A percentile compares a stretch with the other conserved stretches of the same genome.
Conservation (phyloP, 2,329 filamentous ascomycete species). For the Fusarium sororula region DNA sequence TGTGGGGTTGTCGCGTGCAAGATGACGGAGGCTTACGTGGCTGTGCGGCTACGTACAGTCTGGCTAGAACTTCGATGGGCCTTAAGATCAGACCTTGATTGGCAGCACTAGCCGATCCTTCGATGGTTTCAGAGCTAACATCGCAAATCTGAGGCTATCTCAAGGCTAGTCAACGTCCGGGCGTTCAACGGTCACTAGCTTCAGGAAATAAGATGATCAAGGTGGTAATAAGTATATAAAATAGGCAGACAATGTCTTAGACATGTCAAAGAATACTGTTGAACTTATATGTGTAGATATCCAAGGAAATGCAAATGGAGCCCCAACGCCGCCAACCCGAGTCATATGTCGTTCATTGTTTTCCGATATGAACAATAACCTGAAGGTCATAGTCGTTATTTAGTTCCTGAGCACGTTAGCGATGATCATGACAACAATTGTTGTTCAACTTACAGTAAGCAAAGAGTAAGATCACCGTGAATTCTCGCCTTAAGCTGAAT, state of each 20-base stretch:
- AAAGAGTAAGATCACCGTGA: conserved; percentile 82
- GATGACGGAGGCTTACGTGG: conserved; percentile 9
- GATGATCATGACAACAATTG: background rate
- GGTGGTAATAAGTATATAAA: conserved; percentile 17
- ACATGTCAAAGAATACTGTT: conserved; percentile 14
- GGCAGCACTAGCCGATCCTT: conserved; percentile 10
- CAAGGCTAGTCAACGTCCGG: background rate
- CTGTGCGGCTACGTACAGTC: background rate
- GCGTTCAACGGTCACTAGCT: conserved; percentile 8
- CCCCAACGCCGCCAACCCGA: conserved; percentile 21
- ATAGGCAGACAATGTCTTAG: conserved; percentile 8
- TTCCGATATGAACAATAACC: background rate
- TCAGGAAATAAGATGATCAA: background rate
- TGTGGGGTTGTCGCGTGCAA: background rate
- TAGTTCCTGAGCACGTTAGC: conserved; percentile 23
- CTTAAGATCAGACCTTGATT: conserved; percentile 2
- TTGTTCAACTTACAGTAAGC: conserved; percentile 64
- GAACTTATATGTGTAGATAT: conserved; percentile 3
- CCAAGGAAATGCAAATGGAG: conserved; percentile 5
- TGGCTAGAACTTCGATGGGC: background rate
- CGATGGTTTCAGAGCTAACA: background rate
- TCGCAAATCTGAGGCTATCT: conserved; percentile 9
- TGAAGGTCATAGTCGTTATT: background rate
- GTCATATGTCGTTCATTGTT: conserved; percentile 15
- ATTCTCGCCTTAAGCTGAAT: conserved; percentile 87